Evolutionary conservation across 176 grass and related monocot species (phyloP), one percentile per base, ranked within the genome.

Genomic region (Hsuehochloa calcarea): DNA sequence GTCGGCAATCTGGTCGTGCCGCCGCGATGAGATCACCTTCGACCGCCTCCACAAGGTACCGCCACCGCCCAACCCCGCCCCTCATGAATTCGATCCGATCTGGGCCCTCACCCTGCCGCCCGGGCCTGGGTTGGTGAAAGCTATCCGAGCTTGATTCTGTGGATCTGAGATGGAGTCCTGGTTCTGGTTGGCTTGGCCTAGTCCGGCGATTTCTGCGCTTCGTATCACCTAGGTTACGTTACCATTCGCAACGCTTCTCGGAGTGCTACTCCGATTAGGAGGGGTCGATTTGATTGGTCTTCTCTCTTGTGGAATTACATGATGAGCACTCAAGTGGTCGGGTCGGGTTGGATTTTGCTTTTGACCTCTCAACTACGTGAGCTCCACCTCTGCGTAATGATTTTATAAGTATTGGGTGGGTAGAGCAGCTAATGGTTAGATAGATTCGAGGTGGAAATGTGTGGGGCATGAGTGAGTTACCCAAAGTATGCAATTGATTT

Each of bases 41-140:
- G 94, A 97, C 84, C 94, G 85, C 80, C 90, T 97, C 25, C 92
- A 89, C 66, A 97, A 92, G 92, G 94, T 97, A 90, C 68, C 5
- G 10, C 19, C 12, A 55, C 19, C 52, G 52, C 39, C 66, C 70
- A 1, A 23, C 44, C 82, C 41, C 64, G 54, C 54, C 41, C 65
- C 3, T 20, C 38, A 8, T 2, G 74, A 65, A 22, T 83, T 65
- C 72, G 66, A 77, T 82, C 51, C 39, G 86, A 87, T 87, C 85
- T 80, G 77, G 50, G 16, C 35, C 23, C 68, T 26, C 10, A 45
- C 63, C 35, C 19, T 34, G 17, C 78, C 5, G 29, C 61, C 51
- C 61, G n/a, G 46, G 35, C 64, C 52, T 2, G 19, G 52, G 52
- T 0, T 20, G 17, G 19, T 56, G 52, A 49, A 49, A 49, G 13